Base-by-base conservation (phyloP, 2,329 filamentous ascomycete species). In the Talaromyces rugulosus region DNA sequence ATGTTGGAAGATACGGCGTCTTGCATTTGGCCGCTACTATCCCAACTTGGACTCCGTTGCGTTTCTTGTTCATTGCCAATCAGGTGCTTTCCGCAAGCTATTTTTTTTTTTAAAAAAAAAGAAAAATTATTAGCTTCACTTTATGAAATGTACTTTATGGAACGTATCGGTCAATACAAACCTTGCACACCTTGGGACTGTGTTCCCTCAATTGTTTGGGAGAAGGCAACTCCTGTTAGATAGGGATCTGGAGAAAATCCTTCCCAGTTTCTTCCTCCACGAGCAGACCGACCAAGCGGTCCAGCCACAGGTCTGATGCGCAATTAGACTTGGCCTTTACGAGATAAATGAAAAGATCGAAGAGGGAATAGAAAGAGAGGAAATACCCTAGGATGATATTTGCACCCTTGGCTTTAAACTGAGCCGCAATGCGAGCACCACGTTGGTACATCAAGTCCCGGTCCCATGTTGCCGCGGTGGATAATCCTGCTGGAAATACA, bases 401-500 rank as follows among this genome's bases (percentile, higher is more conserved):
- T 3, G 71, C 67, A 18, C 73, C 72, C 50, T 75, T 75, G 2
- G 58, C 69, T 16, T 67, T 70, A 63, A 71, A 69, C 65, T 88
- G 86, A 16, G 78, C 75, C 1, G 82, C 86, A 77, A 88, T 82
- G 52, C 80, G 80, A 11, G 77, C 72, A 0, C 78, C 86, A 42
- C 85, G 74, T 56, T 80, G 72, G 59, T 85, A 82, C 0, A 85
- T 82, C 62, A 87, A 67, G 4, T 82, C 78, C 56, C 73, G 76
- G 62, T 87, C 83, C 85, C 85, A 88, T 6, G 73, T 75, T 1
- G 88, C 87, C 23, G 87, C 89, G 1, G 82, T 83, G 0, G 88
- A 91, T 64, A 92, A 88, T 36, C 89, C 89, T 16, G 88, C 84
- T 0, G 89, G 88, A 66, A 93, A 93, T 0, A 85, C 88, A 1